Base-by-base conservation (phyloP, 2,329 filamentous ascomycete species). In the Nothophoma quercina region DNA sequence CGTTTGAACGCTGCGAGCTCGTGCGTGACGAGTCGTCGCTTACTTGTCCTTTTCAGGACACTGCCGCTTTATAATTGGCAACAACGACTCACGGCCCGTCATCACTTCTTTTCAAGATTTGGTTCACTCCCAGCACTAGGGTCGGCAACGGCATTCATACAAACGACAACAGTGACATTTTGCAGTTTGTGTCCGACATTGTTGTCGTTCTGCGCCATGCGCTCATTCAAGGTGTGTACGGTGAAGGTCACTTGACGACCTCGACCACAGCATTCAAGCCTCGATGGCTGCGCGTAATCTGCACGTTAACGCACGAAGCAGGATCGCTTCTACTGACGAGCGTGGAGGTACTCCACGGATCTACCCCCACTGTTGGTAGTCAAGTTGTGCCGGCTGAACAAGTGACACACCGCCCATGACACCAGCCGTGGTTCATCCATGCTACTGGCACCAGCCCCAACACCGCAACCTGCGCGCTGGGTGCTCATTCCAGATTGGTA, bases 11-110 rank as follows among this genome's bases (percentile, higher is more conserved):
- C 32, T 46, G 36, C n/a, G 36, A 34, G 23, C 18, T 52, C 28
- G 42, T 41, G 42, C 43, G 49, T 33, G 29, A 33, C 19, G 22
- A 43, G 19, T 22, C 9, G 32, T 53, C 50, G 50, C 50, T 53
- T 47, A 42, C 38, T 10, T 47, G 5, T 25, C 50, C 50, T 30
- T n/a, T 40, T 36, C 28, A 36, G 49, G 49, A 16, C 28, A 51
- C 28, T 46, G 36, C 43, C 42, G 43, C 22, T 13, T 53, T 48
- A 43, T 48, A 42, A 47, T 52, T 47, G 38, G 50, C 30, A 47
- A 52, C 42, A 46, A 21, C 34, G 33, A 19, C 26, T 41, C 22
- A 32, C 28, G 22, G 48, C 29, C 15, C 21, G 32, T 28, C 26
- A 42, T 19, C 35, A 16, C 9, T 30, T 30, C 29, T 15, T 44